Conservation (phyloP, 2,329 filamentous ascomycete species). For the Alternaria dauci region DNA sequence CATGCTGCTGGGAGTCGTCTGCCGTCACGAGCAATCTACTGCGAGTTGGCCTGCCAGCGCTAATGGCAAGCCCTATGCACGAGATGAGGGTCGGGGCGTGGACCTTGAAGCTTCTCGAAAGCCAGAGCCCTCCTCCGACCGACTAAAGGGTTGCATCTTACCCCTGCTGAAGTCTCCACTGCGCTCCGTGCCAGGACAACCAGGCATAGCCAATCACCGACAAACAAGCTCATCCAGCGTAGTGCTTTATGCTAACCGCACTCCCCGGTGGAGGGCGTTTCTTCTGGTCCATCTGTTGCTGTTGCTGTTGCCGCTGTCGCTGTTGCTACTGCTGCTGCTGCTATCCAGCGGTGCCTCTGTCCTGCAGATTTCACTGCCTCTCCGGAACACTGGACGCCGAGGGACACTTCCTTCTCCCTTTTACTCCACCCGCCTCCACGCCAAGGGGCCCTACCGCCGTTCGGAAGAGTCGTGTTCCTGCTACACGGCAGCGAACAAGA, state of each 20-base stretch:
- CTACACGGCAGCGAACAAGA: slow-evolving; percentile 41
- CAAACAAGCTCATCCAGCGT: slow-evolving; percentile 28
- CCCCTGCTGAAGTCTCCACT: slow-evolving; percentile 34
- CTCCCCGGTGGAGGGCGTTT: slow-evolving; percentile 33
- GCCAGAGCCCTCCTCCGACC: slow-evolving; percentile 14
- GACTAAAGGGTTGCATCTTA: slow-evolving; percentile 42
- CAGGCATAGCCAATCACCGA: slow-evolving; percentile 36
- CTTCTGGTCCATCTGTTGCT: slow-evolving; percentile 29
- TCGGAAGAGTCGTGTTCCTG: slow-evolving; percentile 28
- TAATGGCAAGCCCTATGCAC: slow-evolving; percentile 20
- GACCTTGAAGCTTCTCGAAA: slow-evolving; percentile 15
- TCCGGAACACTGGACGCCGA: slow-evolving; percentile 2
- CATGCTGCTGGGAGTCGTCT: slow-evolving; percentile 28
- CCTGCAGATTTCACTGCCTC: slow-evolving; percentile 4
- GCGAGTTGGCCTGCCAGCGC: background rate
- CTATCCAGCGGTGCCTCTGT: slow-evolving; percentile 21
- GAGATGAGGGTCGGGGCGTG: slow-evolving; percentile 10
- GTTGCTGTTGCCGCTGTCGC: slow-evolving; percentile 9
- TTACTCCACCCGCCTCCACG: slow-evolving; percentile 28
- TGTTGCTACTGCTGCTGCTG: slow-evolving; percentile 1
- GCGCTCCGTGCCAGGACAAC: slow-evolving; percentile 32
- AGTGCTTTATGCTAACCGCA: slow-evolving; percentile 44
- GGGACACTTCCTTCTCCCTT: slow-evolving; percentile 6
- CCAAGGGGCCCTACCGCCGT: slow-evolving; percentile 27
- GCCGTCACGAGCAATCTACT: slow-evolving; percentile 6